Evolutionary conservation across 805 yeast species (phyloP).

Genomic region (Pichia nakasei): DNA sequence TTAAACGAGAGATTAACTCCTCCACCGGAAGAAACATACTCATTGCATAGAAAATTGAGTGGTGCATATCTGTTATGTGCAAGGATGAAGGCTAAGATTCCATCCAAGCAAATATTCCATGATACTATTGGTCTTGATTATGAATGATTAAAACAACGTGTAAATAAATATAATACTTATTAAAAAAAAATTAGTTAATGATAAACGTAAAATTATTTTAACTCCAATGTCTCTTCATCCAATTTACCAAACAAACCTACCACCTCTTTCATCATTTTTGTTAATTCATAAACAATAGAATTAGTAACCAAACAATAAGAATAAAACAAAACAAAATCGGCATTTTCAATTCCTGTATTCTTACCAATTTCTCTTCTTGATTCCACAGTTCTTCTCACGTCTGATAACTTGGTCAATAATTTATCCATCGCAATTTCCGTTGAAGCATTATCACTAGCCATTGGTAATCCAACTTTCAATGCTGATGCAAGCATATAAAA

Average conservation of each 20-base stretch:
- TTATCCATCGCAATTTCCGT: slow-evolving; percentile 68
- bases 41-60: slow-evolving; percentile 90
- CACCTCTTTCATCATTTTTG: slow-evolving; percentile 44
- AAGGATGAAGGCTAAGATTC: slow-evolving; percentile 71
- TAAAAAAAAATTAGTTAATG: slow-evolving; percentile 13
- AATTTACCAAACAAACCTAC: slow-evolving; percentile 58
- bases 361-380: slow-evolving; percentile 19
- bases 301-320: slow-evolving; percentile 67
- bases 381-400: slow-evolving; percentile 37
- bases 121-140: slow-evolving; percentile 57
- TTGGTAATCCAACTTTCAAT: slow-evolving; percentile 62
- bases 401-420: slow-evolving; percentile 54
- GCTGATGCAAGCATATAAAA: slow-evolving; percentile 78
- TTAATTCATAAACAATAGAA: slow-evolving; percentile 56
- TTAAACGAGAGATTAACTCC: slow-evolving; percentile 85
- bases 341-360: slow-evolving; percentile 37
- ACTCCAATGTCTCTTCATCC: slow-evolving; percentile 49
- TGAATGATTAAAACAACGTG: slow-evolving; percentile 10
- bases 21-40: slow-evolving; percentile 97
- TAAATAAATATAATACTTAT: background rate
- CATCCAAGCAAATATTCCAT: slow-evolving; percentile 65
- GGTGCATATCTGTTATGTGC: slow-evolving; percentile 92
- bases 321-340: slow-evolving; percentile 70
- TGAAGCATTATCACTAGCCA: slow-evolving; percentile 70
- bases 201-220: slow-evolving; percentile 13